Evolutionary conservation across 257 asterid species (phyloP), one percentile per base, ranked within the genome.

Genomic region (Capsicum rhomboideum): DNA sequence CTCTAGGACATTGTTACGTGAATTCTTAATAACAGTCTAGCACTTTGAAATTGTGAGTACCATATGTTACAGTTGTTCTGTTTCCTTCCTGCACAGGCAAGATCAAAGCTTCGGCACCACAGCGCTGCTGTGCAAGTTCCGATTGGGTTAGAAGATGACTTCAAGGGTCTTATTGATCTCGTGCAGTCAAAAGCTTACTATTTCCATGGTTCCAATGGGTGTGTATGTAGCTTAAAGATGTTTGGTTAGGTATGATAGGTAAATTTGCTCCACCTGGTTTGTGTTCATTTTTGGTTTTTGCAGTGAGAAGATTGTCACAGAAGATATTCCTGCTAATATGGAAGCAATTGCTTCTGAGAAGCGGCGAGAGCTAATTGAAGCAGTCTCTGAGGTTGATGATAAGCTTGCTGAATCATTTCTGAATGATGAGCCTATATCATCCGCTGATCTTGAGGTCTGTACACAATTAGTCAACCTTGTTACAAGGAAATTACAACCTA

Each of bases 121-220:
- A 90, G 93, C 63, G 99, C 97, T 91, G 98, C 98, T 23, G 94
- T 97, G 89, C 99, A 97, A 91, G 90, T 92, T 71, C 98, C 98
- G 31, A 93, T 97, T 84, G 99, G 99, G 85, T 84, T 97, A 89
- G 99, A 97, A 90, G 98, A 95, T 46, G 97, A 95, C 79, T 97
- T 97, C 92, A 92, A 93, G 88, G 99, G 97, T 88, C 94, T 97
- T 63, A 81, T 97, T 83, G 98, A 95, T 91, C 92, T 97, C 82
- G 98, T 97, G 91, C 88, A 85, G 59, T 86, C 90, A 93, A 93
- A 97, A 90, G 97, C 97, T 88, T 86, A 85, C 85, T 91, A 90
- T 88, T 97, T 95, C 69, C 98, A 90, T 84, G 98, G 98, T 86
- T 89, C 97, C 87, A 93, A 89, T 84, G 99, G 99, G 98, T 97